Evolutionary conservation across 768 basidiomycete genomes (phyloP).

Genomic region (Mycena albidolilacea): DNA sequence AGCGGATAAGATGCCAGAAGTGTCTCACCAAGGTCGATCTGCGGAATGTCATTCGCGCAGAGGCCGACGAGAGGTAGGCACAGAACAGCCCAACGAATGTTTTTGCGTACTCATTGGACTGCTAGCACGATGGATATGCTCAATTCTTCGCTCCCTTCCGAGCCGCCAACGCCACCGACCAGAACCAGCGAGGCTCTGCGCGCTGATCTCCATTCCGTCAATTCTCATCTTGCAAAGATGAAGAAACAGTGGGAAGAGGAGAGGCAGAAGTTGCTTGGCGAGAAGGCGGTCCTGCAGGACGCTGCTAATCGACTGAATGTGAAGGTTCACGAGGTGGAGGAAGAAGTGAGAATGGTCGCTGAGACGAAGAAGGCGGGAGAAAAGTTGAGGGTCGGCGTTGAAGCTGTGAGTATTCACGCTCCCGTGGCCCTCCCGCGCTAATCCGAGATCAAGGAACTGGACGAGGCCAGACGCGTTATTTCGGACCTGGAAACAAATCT

Average conservation of each 20-base stretch:
- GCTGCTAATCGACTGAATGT: slow-evolving; percentile 75
- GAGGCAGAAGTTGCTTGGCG: slow-evolving; percentile 71
- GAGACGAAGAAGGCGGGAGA: slow-evolving; percentile 69
- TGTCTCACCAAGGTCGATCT: slow-evolving; percentile 77
- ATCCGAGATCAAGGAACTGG: slow-evolving; percentile 71
- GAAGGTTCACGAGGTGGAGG: slow-evolving; percentile 71
- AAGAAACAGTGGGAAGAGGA: slow-evolving; percentile 82
- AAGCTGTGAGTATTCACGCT: slow-evolving; percentile 62
- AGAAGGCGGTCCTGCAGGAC: slow-evolving; percentile 82
- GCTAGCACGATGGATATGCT: slow-evolving; percentile 70
- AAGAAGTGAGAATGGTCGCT: slow-evolving; percentile 67
- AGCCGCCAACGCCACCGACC: slow-evolving; percentile 79
- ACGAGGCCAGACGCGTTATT: slow-evolving; percentile 74
- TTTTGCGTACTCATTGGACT: slow-evolving; percentile 5
- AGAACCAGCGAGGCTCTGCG: slow-evolving; percentile 77
- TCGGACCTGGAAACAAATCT: slow-evolving; percentile 80
- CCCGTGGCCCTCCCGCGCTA: neutral
- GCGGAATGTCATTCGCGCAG: slow-evolving; percentile 54
- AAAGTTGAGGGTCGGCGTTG: slow-evolving; percentile 63
- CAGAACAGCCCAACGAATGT: slow-evolving; percentile 1
- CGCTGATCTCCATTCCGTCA: slow-evolving; percentile 72
- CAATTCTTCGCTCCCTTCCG: slow-evolving; percentile 60
- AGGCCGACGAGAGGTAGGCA: slow-evolving; percentile 75
- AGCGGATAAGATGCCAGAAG: slow-evolving; percentile 76
- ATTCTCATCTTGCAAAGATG: slow-evolving; percentile 73